Base-by-base conservation (phyloP, 345 rosid species). In the Noccaea bulbosa region DNA sequence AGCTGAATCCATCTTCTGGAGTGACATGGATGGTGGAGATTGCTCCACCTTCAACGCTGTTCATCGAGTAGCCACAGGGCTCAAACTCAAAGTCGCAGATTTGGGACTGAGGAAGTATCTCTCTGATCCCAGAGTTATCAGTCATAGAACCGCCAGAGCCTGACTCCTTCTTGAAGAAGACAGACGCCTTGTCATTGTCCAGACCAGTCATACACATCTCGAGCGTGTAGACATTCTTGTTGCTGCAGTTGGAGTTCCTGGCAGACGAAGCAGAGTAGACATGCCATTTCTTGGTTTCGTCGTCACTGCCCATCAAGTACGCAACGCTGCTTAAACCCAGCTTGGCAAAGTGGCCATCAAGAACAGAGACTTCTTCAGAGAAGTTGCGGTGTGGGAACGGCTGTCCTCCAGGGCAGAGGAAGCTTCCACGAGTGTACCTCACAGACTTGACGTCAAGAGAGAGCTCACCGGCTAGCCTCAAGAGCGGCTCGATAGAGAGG, bases 181-280 rank as follows among this genome's bases (percentile, higher is more conserved):
- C 81, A 12, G 79, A 73, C 0, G 97, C 92, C 70, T 80, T 82
- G 22, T 80, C 67, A 10, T 75, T 62, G 46, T 85, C 86, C 76
- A 91, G 56, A n/a, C 87, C 85, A 8, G 92, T 88, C 95, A 88
- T 85, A 81, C 95, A 91, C 81, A 91, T 83, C 78, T 91, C 97
- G 5, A 91, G 47, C 5, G 84, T 81, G 50, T 83, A 54, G n/a
- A 58, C 79, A 56, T 32, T 51, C 12, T 57, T 50, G 34, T 12
- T 69, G 70, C 34, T 5, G 8, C 50, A 5, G 77, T 56, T 70
- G 15, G 50, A n/a, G 48, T 48, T 69, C 14, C 7, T 56, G 34
- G 41, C 20, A 57, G 77, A 37, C 11, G 90, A 69, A 6, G 91
- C 89, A 71, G 85, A 77, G 81, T 84, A 91, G 1, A 91, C 74